Evolutionary conservation across 768 basidiomycete species (phyloP).

Genomic region (Exidia glandulosa): DNA sequence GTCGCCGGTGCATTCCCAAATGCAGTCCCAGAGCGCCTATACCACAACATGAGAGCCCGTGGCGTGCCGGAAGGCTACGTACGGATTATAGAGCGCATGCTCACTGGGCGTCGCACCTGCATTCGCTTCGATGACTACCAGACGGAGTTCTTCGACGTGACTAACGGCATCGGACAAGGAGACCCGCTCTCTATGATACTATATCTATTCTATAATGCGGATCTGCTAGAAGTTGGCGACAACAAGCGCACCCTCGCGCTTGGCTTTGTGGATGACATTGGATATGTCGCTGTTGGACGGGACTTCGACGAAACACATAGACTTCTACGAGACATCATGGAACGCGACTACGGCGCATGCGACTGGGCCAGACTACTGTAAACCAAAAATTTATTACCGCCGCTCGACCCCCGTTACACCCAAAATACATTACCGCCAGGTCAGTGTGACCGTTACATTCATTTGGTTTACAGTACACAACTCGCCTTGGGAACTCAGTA

Average conservation of each 20-base stretch:
- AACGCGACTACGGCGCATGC: not conserved
- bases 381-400: too few species aligned
- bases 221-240: constrained; percentile 10
- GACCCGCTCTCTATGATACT: constrained; percentile 14
- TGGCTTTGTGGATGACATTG: constrained; percentile 13
- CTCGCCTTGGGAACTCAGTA: not conserved
- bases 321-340: constrained; percentile 9
- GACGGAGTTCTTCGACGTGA: constrained; percentile 10
- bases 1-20: too few species aligned
- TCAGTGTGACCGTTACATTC: too few species aligned
- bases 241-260: constrained; percentile 1
- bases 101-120: constrained; percentile 11
- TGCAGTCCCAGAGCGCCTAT: constrained; percentile 14
- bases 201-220: constrained; percentile 16
- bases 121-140: constrained; percentile 19
- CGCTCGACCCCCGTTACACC: too few species aligned
- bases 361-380: too few species aligned
- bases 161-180: constrained; percentile 18
- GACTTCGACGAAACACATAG: not conserved
- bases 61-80: constrained; percentile 17
- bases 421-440: too few species aligned
- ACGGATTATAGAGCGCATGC: constrained; percentile 7
- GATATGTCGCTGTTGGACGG: constrained; percentile 3
- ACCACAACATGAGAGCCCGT: constrained; percentile 10
- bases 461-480: not conserved